A percentile compares a stretch with the other conserved stretches of the same genome.
phyloP scores from a whole-genome alignment of 345 rosid genomes.

The Heritiera littoralis region DNA sequence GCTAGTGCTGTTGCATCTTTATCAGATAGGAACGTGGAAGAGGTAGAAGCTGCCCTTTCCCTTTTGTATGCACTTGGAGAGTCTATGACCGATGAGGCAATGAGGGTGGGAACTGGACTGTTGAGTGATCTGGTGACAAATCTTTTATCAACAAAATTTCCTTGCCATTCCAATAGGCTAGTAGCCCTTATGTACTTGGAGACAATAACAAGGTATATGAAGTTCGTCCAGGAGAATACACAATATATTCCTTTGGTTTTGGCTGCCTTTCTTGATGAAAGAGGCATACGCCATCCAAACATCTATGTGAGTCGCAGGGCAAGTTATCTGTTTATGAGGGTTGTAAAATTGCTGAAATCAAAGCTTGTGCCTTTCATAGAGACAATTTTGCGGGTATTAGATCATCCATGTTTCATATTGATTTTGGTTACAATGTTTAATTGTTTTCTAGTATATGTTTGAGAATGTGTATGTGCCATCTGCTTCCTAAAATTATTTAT shows the following conservation, averaged over 20 bases:
- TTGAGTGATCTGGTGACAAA: conserved; percentile 68
- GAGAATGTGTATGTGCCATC: background rate
- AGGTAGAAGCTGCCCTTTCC: conserved; percentile 95
- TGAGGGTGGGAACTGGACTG: conserved; percentile 66
- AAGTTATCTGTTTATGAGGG: conserved; percentile 87
- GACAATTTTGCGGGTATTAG: conserved; percentile 72
- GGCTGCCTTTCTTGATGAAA: conserved; percentile 87
- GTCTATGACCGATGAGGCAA: conserved; percentile 72
- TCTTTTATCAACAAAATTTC: conserved; percentile 74
- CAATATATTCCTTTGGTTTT: conserved; percentile 69
- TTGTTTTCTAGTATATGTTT: background rate
- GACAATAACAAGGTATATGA: conserved; percentile 74
- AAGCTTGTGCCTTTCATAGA: conserved; percentile 91
- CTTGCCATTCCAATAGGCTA: conserved; percentile 84
- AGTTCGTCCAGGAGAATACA: conserved; percentile 75
- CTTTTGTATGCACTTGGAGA: conserved; percentile 90
- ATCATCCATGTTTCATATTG: conserved; percentile 8
- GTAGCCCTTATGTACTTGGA: conserved; percentile 91
- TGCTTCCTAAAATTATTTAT: background rate
- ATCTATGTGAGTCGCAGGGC: conserved; percentile 82
- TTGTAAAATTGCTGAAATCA: conserved; percentile 76
- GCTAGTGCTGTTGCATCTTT: conserved; percentile 60
- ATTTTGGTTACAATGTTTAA: background rate
- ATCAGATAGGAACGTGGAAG: conserved; percentile 73
- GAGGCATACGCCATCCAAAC: conserved; percentile 92